Percentiles rank a stretch among this genome's conserved stretches.
Evolutionary conservation across 805 yeast genomes (phyloP).

Genomic region (Pichia rugopelliculosa): DNA sequence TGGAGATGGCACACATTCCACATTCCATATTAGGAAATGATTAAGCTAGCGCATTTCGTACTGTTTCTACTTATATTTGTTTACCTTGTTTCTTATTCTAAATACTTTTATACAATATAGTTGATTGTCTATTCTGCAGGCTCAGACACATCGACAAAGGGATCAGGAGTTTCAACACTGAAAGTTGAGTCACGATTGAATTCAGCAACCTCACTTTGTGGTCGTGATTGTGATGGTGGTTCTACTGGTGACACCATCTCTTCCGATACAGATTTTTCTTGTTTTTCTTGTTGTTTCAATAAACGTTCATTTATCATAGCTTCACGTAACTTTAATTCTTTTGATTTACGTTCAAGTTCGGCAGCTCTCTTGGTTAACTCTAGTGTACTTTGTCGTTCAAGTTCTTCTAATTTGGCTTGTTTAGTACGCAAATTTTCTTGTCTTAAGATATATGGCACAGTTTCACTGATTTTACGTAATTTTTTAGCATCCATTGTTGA

Average conservation of each 20-base stretch:
- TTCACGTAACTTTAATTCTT: conserved; percentile 62
- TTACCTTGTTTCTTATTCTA: not conserved
- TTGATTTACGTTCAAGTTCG: conserved; percentile 67
- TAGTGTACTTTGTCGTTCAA: conserved; percentile 70
- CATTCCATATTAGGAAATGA: no score
- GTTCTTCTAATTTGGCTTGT: conserved; percentile 70
- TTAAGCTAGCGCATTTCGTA: no score
- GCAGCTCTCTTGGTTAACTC: conserved; percentile 71
- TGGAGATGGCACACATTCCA: no score
- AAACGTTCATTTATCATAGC: conserved; percentile 40
- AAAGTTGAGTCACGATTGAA: not conserved
- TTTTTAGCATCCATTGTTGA: conserved; percentile 43
- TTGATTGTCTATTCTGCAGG: not conserved
- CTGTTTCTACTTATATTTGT: no score
- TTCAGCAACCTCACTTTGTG: not conserved
- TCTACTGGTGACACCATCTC: not conserved
- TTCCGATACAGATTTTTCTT: not conserved
- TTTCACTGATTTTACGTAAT: conserved; percentile 70
- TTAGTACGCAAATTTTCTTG: conserved; percentile 69
- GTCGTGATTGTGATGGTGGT: not conserved
- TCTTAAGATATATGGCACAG: conserved; percentile 76
- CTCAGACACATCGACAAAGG: not conserved
- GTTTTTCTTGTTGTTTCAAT: not conserved
- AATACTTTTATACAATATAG: no score
- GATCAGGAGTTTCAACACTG: not conserved